phyloP scores from a whole-genome alignment of 768 basidiomycete genomes.

The Sutorius australiensis region DNA sequence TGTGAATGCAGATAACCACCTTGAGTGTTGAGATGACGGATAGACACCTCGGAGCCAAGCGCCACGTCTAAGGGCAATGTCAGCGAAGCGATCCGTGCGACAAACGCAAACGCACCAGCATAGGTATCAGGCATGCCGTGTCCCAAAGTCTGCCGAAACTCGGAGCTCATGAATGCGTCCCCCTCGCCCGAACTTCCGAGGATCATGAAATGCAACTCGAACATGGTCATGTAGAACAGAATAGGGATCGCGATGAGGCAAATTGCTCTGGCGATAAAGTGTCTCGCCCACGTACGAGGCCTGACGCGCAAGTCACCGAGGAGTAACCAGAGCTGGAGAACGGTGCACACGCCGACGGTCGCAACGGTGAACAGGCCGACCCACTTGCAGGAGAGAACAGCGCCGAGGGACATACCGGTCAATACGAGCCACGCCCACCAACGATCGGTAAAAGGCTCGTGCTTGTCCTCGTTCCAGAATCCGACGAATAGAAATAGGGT shows the following conservation, averaged over 20 bases:
- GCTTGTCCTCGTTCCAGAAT: conserved; percentile 88
- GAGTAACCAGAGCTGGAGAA: conserved; percentile 84
- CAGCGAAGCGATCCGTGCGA: not conserved
- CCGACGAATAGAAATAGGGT: conserved; percentile 83
- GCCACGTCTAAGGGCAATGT: conserved; percentile 59
- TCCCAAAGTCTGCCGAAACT: conserved; percentile 93
- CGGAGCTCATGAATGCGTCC: conserved; percentile 98
- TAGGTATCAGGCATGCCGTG: conserved; percentile 90
- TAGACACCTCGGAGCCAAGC: conserved; percentile 73
- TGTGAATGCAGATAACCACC: conserved; percentile 99
- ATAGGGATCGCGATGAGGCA: conserved; percentile 86
- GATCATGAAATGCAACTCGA: conserved; percentile 90
- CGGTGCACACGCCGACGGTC: conserved; percentile 80
- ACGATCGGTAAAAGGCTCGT: conserved; percentile 71
- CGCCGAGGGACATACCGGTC: conserved; percentile 86
- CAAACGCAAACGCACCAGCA: conserved; percentile 58
- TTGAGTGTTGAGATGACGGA: conserved; percentile 94
- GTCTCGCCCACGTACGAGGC: conserved; percentile 69
- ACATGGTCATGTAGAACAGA: conserved; percentile 94
- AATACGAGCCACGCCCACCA: conserved; percentile 96
- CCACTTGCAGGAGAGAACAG: conserved; percentile 95
- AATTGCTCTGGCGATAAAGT: conserved; percentile 85
- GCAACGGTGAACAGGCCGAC: conserved; percentile 98
- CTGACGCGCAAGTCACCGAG: conserved; percentile 83
- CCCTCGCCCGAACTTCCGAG: conserved; percentile 91